phyloP scores from a whole-genome alignment of 495 filamentous ascomycete species.

The Penicillium antarcticum region DNA sequence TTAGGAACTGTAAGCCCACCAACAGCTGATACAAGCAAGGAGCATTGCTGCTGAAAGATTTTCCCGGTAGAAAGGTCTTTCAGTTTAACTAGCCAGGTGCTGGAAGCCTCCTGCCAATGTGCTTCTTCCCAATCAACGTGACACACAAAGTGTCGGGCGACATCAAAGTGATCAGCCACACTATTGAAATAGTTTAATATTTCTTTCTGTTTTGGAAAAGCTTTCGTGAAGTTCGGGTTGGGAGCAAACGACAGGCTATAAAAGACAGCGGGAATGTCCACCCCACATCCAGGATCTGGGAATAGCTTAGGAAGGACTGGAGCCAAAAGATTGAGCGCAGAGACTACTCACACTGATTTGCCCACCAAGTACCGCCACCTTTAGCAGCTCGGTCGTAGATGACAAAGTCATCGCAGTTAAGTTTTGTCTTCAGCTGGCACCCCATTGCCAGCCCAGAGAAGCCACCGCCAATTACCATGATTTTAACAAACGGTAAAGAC shows the following conservation, averaged over 20 bases:
- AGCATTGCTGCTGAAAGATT: constrained; percentile 31
- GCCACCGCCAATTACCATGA: constrained; percentile 2
- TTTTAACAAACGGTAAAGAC: background rate
- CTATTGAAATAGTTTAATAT: too few species aligned
- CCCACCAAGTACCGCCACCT: background rate
- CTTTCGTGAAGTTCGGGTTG: background rate
- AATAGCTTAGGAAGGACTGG: background rate
- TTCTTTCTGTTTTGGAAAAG: background rate
- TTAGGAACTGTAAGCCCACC: constrained; percentile 47
- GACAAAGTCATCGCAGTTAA: background rate
- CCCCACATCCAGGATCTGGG: constrained; percentile 2
- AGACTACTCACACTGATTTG: background rate
- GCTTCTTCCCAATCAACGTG: constrained; percentile 13
- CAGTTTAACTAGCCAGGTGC: constrained; percentile 14
- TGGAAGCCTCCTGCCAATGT: constrained; percentile 12
- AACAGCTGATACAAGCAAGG: constrained; percentile 46
- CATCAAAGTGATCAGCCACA: background rate
- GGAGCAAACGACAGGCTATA: constrained; percentile 5
- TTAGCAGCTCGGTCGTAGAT: background rate
- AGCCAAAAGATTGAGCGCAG: background rate
- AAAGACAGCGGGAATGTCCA: constrained; percentile 1
- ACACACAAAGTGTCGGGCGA: constrained; percentile 16
- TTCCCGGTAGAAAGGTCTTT: constrained; percentile 5
- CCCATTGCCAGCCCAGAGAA: constrained; percentile 2
- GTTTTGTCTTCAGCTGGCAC: background rate